phyloP scores from a whole-genome alignment of 257 asterid species.

The Jasminum sambac region DNA sequence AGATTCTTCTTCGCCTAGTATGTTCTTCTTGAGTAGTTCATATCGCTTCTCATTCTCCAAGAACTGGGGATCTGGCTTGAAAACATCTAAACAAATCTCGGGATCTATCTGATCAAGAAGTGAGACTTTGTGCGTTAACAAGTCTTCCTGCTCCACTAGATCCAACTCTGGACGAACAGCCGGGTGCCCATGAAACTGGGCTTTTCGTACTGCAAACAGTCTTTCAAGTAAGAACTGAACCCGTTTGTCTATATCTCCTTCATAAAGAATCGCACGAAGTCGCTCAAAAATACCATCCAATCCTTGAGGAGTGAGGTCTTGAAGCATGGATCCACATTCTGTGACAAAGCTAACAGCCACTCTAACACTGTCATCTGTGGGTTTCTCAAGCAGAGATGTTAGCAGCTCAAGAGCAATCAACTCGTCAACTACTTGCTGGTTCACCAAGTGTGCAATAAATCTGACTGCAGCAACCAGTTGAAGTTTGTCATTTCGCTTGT shows the following conservation, averaged over 20 bases:
- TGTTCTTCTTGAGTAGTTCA: constrained; percentile 48
- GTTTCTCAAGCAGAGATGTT: constrained; percentile 69
- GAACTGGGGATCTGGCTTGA: constrained; percentile 50
- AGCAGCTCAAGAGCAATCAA: constrained; percentile 92
- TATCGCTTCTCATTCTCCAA: constrained; percentile 45
- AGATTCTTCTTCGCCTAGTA: constrained; percentile 55
- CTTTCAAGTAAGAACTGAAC: constrained; percentile 90
- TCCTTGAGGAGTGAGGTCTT: constrained; percentile 82
- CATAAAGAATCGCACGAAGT: constrained; percentile 91
- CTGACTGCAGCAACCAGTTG: constrained; percentile 86
- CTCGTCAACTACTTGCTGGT: constrained; percentile 90
- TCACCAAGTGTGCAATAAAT: constrained; percentile 90
- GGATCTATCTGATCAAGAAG: constrained; percentile 72
- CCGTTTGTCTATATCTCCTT: constrained; percentile 90
- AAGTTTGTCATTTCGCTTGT: constrained; percentile 86
- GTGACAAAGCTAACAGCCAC: constrained; percentile 91
- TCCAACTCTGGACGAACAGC: constrained; percentile 88
- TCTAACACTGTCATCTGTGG: constrained; percentile 92
- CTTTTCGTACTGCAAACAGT: constrained; percentile 86
- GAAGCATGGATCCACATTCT: constrained; percentile 87
- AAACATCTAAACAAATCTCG: constrained; percentile 54
- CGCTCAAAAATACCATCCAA: constrained; percentile 93
- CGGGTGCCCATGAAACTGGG: constrained; percentile 88
- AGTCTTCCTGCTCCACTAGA: constrained; percentile 92
- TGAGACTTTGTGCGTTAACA: constrained; percentile 79